phyloP scores from a whole-genome alignment of 352 stramenopile genomes.

The Phytophthora cryptogea region DNA sequence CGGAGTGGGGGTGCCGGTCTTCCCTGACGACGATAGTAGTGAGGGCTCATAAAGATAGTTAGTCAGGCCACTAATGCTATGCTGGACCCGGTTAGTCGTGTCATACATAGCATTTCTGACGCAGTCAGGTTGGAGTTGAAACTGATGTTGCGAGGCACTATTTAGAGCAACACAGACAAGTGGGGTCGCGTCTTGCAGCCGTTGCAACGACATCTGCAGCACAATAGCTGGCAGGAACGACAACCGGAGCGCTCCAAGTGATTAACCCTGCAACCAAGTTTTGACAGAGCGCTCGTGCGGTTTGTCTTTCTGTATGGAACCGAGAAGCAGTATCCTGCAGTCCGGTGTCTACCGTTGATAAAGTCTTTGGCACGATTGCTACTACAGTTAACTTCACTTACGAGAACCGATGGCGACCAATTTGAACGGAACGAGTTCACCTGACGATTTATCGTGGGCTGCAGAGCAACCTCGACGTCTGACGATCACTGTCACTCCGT shows the following conservation, averaged over 20 bases:
- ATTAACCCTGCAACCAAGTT: constrained; percentile 4
- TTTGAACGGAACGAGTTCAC: neutral
- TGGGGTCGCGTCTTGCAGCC: neutral
- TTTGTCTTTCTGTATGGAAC: constrained; percentile 28
- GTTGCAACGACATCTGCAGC: constrained; percentile 8
- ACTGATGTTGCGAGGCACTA: constrained; percentile 26
- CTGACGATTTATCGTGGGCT: constrained; percentile 14
- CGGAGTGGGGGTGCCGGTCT: constrained; percentile 19
- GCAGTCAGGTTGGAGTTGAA: constrained; percentile 20
- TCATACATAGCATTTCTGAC: constrained; percentile 9
- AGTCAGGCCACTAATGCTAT: neutral
- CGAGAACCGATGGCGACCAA: constrained; percentile 6
- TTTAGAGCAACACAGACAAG: constrained; percentile 12
- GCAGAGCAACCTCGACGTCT: constrained; percentile 25
- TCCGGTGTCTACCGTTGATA: constrained; percentile 4
- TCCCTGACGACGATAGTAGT: constrained; percentile 20
- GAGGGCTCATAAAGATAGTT: constrained; percentile 15
- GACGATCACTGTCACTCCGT: constrained; percentile 29
- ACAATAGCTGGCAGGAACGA: constrained; percentile 1
- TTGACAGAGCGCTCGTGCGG: constrained; percentile 3
- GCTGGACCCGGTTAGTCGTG: neutral
- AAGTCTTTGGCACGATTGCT: neutral
- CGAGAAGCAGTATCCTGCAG: constrained; percentile 4
- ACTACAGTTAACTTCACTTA: neutral
- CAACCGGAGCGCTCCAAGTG: constrained; percentile 1